Conservation (phyloP, 306 rosid species). For the Pyrus bretschneideri region DNA sequence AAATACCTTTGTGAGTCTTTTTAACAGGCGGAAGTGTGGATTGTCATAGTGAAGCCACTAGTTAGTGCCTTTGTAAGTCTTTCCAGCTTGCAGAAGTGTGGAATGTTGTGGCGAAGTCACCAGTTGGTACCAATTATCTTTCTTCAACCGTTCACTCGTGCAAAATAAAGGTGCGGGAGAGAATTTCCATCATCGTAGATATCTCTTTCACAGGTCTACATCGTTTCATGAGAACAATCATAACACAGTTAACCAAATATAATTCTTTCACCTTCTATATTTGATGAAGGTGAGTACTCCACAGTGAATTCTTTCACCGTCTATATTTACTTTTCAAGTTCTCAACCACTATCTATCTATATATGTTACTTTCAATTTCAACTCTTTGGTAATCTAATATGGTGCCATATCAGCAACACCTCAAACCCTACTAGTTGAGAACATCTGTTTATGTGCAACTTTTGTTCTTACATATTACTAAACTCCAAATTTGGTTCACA, state of each 20-base stretch:
- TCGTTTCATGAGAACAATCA: not conserved
- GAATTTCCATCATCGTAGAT: no score
- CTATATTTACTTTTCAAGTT: not conserved
- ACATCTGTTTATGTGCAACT: not conserved
- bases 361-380: not conserved
- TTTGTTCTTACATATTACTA: not conserved
- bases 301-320: not conserved
- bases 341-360: not conserved
- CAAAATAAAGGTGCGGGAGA: no score
- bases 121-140: not conserved
- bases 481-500: not conserved
- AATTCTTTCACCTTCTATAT: not conserved
- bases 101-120: no score
- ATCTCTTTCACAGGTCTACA: not conserved
- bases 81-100: fast-evolving
- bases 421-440: not conserved
- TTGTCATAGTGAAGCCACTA: no score
- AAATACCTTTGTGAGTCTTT: no score
- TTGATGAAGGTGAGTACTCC: not conserved
- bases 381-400: no score
- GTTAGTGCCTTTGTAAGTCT: no score
- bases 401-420: not conserved
- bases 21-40: no score
- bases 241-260: not conserved
- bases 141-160: not conserved